These are phyloP conservation scores for Eucommia ulmoides DNA, from an alignment of 257 asterid species.

Conservation along the genomic window DNA sequence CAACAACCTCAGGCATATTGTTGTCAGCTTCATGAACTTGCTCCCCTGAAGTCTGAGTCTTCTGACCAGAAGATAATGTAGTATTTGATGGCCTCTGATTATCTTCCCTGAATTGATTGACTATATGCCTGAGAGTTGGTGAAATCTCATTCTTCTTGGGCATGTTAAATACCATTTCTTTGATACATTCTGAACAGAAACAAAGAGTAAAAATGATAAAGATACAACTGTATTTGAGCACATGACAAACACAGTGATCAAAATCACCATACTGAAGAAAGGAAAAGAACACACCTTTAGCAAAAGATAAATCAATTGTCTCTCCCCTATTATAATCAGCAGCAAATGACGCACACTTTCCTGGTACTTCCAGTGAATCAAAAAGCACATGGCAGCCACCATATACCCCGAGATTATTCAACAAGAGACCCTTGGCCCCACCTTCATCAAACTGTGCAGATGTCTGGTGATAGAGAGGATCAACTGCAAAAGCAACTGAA, in stretches of 20 bases:
- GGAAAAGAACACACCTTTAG: conserved; percentile 42
- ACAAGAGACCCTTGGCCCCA: conserved; percentile 87
- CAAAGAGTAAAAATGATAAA: conserved; percentile 5
- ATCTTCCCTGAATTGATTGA: conserved; percentile 53
- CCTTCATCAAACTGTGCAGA: conserved; percentile 99
- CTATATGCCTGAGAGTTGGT: conserved; percentile 63
- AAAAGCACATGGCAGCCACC: conserved; percentile 81
- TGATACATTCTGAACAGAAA: conserved; percentile 45
- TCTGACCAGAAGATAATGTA: conserved; percentile 25
- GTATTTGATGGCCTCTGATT: conserved; percentile 44
- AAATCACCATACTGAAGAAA: conserved; percentile 2
- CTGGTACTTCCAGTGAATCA: conserved; percentile 87
- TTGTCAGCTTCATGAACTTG: conserved; percentile 28
- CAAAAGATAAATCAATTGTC: conserved; percentile 66
- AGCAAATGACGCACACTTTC: conserved; percentile 35
- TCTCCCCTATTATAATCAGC: conserved; percentile 25
- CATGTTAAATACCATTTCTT: conserved; percentile 56
- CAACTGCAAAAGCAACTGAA: conserved; percentile 83
- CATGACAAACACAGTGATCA: too few relatives aligned
- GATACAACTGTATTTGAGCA: too few relatives aligned
- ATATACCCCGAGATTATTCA: conserved; percentile 92
- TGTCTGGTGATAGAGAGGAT: conserved; percentile 97
- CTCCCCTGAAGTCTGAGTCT: conserved; percentile 28
- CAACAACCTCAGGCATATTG: conserved; percentile 23
- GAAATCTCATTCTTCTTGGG: conserved; percentile 54